These are phyloP conservation scores for Magnolia sinica DNA, from an alignment of 164 flowering plant genomes.

Conservation along the genomic window DNA sequence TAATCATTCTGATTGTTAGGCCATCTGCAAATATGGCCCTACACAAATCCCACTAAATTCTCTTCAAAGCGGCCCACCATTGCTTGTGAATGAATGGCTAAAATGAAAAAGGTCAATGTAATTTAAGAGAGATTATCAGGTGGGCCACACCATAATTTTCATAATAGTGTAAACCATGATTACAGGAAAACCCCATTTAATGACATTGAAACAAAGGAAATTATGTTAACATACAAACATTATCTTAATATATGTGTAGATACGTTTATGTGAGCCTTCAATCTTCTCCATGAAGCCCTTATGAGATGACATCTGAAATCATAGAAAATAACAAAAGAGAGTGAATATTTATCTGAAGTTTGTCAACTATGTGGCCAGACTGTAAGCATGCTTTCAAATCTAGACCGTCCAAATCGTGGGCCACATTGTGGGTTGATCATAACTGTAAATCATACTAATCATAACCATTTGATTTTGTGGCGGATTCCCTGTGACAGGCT, in stretches of 20 bases:
- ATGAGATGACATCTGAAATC: slow-evolving; percentile 1
- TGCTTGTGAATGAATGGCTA: background rate
- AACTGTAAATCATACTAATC: background rate
- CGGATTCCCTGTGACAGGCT: too few relatives aligned
- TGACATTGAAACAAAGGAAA: background rate
- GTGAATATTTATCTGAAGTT: background rate
- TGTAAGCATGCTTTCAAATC: too few relatives aligned
- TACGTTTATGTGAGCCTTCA: background rate
- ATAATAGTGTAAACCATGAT: background rate
- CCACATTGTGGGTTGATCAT: background rate
- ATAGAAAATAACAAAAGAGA: background rate
- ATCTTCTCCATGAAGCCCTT: background rate
- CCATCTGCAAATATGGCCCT: background rate
- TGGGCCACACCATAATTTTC: background rate
- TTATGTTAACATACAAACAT: background rate
- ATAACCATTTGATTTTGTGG: background rate
- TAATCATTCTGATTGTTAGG: background rate
- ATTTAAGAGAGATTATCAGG: background rate
- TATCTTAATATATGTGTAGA: background rate
- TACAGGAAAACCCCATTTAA: background rate
- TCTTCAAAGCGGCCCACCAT: background rate
- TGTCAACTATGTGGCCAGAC: background rate
- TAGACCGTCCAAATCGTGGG: background rate
- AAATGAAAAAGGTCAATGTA: background rate
- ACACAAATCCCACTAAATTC: too few relatives aligned